phyloP scores from a whole-genome alignment of 495 filamentous ascomycete species.

The Astrocystis sublimbata region DNA sequence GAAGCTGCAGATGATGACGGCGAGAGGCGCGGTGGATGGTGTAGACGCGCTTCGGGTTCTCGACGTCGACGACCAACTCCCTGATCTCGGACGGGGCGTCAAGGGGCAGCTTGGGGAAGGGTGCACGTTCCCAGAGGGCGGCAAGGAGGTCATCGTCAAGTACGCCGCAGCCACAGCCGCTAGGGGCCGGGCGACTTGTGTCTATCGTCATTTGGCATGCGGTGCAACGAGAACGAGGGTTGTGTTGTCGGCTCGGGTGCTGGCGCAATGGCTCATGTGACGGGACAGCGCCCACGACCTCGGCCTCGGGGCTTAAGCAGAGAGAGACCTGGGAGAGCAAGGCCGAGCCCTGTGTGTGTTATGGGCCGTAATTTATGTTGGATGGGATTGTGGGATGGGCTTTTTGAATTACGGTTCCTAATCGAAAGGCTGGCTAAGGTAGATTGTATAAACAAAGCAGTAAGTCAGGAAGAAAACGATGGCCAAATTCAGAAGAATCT shows the following conservation, averaged over 20 bases:
- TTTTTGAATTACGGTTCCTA: not conserved
- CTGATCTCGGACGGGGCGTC: slow-evolving; percentile 55
- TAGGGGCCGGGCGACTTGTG: slow-evolving; percentile 41
- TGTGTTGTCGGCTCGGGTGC: slow-evolving; percentile 15
- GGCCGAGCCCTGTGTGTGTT: too few relatives aligned
- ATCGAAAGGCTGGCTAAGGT: not conserved
- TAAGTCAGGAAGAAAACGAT: not conserved
- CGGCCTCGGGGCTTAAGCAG: not conserved
- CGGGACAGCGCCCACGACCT: not conserved
- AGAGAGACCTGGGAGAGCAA: not conserved
- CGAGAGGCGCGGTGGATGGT: slow-evolving; percentile 52
- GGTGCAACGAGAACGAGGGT: slow-evolving; percentile 19
- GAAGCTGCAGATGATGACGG: slow-evolving; percentile 52
- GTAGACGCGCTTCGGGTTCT: slow-evolving; percentile 55
- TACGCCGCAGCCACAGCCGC: slow-evolving; percentile 26
- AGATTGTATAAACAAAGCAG: not conserved
- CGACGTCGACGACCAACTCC: slow-evolving; percentile 50
- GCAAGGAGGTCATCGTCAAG: slow-evolving; percentile 39
- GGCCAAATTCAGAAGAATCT: not conserved
- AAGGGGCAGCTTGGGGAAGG: slow-evolving; percentile 50
- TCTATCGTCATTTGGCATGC: slow-evolving; percentile 60
- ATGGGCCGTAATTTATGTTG: too few relatives aligned
- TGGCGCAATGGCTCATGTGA: not conserved
- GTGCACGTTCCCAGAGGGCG: slow-evolving; percentile 53
- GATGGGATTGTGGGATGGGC: not conserved